Evolutionary conservation across 139 green algal species (phyloP).

Genomic region (Limnomonas spitsbergensis): DNA sequence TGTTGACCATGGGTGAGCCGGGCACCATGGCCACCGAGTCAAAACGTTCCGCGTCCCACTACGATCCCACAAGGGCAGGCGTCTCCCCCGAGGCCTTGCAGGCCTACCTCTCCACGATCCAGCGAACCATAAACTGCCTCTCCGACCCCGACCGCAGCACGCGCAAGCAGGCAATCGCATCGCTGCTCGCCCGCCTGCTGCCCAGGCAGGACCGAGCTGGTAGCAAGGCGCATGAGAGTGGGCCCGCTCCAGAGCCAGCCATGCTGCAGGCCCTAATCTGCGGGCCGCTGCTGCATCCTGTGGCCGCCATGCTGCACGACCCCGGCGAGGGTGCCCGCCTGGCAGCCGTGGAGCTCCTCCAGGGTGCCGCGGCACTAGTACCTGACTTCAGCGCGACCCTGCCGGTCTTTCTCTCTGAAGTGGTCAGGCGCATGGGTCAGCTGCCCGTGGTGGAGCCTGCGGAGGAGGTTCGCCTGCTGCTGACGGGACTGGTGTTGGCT

Average conservation of each 20-base stretch:
- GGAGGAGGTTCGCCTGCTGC: constrained; percentile 58
- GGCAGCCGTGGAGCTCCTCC: constrained; percentile 41
- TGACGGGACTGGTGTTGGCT: constrained; percentile 20
- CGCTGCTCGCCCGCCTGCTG: constrained; percentile 38
- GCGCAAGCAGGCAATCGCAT: constrained; percentile 37
- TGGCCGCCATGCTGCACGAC: constrained; percentile 57
- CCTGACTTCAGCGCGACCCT: constrained; percentile 46
- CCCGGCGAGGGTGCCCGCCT: constrained; percentile 47
- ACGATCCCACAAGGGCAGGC: constrained; percentile 38
- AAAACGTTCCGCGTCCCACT: not conserved
- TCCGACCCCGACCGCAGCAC: constrained; percentile 61
- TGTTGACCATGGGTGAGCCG: not conserved
- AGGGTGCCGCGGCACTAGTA: constrained; percentile 15
- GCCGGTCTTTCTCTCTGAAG: constrained; percentile 49
- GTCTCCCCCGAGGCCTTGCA: constrained; percentile 31
- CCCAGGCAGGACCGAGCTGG: constrained; percentile 14
- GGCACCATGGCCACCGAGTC: not conserved
- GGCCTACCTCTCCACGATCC: constrained; percentile 39
- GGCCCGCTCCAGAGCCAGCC: constrained; percentile 6
- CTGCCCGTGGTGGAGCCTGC: constrained; percentile 58
- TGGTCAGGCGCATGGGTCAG: constrained; percentile 51
- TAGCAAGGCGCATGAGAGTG: constrained; percentile 12
- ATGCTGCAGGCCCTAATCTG: constrained; percentile 49
- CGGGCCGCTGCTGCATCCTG: constrained; percentile 52
- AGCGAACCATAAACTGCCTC: constrained; percentile 75